Evolutionary conservation across 768 basidiomycete genomes (phyloP).

Genomic region (Auriscalpium orientale): DNA sequence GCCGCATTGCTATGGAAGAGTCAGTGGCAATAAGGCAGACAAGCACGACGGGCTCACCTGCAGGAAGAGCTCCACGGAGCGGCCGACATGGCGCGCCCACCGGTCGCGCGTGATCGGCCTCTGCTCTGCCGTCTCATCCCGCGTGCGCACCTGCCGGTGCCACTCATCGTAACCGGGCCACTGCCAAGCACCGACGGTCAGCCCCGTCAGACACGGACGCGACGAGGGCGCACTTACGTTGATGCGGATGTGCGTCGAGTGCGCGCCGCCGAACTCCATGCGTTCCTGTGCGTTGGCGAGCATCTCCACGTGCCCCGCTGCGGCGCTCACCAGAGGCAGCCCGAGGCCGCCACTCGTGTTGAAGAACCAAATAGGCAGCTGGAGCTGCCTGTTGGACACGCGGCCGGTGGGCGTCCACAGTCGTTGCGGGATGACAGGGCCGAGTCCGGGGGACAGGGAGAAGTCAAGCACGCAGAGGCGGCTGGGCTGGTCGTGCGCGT

Average conservation of each 20-base stretch:
- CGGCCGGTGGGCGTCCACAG: constrained; percentile 12
- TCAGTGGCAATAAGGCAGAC: background rate
- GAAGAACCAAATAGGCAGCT: constrained; percentile 14
- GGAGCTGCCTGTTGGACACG: constrained; percentile 9
- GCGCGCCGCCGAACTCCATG: constrained; percentile 10
- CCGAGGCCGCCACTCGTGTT: constrained; percentile 10
- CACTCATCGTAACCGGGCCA: constrained; percentile 15
- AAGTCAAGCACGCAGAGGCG: constrained; percentile 9
- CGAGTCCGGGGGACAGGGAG: constrained; percentile 1
- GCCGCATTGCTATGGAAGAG: background rate
- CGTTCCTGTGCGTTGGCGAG: constrained; percentile 4
- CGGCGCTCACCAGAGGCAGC: constrained; percentile 10
- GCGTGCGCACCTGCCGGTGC: constrained; percentile 15
- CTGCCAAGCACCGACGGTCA: background rate
- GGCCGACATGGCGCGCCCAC: constrained; percentile 12
- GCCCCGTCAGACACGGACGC: background rate
- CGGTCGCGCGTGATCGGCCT: constrained; percentile 13
- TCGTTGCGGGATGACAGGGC: constrained; percentile 9
- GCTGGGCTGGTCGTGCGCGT: background rate
- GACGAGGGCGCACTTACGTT: constrained; percentile 2
- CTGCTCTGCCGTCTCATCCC: constrained; percentile 12
- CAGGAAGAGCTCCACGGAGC: constrained; percentile 13
- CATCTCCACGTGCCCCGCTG: constrained; percentile 5
- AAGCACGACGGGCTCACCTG: background rate
- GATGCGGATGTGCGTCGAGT: constrained; percentile 13